Base-by-base conservation (phyloP, 2,329 filamentous ascomycete genomes). In the Alternaria longipes region DNA sequence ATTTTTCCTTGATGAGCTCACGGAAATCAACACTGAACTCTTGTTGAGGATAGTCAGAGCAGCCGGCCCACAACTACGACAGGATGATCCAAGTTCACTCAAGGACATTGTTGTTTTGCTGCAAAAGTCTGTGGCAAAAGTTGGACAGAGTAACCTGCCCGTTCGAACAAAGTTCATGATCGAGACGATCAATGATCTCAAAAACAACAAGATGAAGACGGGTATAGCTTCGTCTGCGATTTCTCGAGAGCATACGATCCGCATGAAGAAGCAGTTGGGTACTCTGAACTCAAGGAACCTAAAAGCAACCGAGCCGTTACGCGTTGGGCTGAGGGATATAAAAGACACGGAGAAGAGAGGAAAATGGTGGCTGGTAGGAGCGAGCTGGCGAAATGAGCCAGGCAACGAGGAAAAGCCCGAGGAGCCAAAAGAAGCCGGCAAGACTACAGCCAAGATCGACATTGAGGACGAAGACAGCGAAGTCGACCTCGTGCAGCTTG, bases 351-450 rank as follows among this genome's bases (percentile, higher is more conserved):
- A 94, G 41, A 94, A 91, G 75, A 91, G 90, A 74, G 95, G 95
- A 1, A 97, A 97, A 81, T 99, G 95, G 95, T 99, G 95, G 95
- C 87, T 98, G 20, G 92, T 98, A 5, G 95, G 95, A 53, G 94
- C 95, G n/a, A 97, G 93, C 78, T 97, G 94, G 87, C 83, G 82
- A 41, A 76, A 84, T 60, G 66, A 79, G 18, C 68, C 59, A 12
- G 80, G 81, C 18, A 68, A 65, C n/a, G 77, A 79, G 28, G 67
- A 73, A 57, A 65, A 60, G 60, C 67, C 55, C 56, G 79, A 81
- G 58, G 68, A 79, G 71, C 61, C 68, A 67, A 34, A 79, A 72
- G 74, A 80, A 51, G 34, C 59, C 11, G 28, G 30, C 16, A 59
- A 62, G 22, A 60, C 64, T 28, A 56, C 54, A n/a, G 54, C 44